A percentile compares a stretch with the other conserved stretches of the same genome.
These are phyloP conservation scores for Leccinum ponderosum DNA, from an alignment of 1,284 basidiomycete genomes.

Conservation along the genomic window DNA sequence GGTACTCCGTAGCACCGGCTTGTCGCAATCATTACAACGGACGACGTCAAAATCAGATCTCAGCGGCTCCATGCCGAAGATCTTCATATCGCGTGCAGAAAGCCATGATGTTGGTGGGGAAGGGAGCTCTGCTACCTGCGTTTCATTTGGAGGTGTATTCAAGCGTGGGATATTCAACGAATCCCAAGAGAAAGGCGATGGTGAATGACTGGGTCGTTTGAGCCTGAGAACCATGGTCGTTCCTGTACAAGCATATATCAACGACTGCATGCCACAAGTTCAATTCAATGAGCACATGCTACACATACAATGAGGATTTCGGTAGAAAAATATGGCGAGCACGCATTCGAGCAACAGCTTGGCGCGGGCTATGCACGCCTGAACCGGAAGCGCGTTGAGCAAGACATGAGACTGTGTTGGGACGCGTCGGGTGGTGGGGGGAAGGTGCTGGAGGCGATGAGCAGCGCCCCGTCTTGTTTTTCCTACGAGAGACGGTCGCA, in stretches of 20 bases:
- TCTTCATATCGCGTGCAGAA: slow-evolving; percentile 82
- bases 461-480: no score
- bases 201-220: slow-evolving; percentile 45
- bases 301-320: no score
- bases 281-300: no score
- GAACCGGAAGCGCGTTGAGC: no score
- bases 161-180: slow-evolving; percentile 40
- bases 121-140: slow-evolving; percentile 42
- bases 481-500: no score
- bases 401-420: no score
- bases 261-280: no score
- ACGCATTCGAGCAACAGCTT: no score
- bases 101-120: slow-evolving; percentile 83
- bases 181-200: slow-evolving; percentile 60
- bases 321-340: no score
- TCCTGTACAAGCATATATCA: background rate
- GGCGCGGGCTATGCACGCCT: no score
- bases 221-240: slow-evolving; percentile 58
- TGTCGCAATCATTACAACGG: slow-evolving; percentile 76
- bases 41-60: slow-evolving; percentile 69
- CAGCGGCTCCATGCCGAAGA: slow-evolving; percentile 78
- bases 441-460: no score
- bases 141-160: slow-evolving; percentile 19
- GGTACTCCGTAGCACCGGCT: slow-evolving; percentile 75
- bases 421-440: no score